Evolutionary conservation across 352 stramenopile species (phyloP), one percentile per base, ranked within the genome.

Genomic region (Phytophthora vignae): DNA sequence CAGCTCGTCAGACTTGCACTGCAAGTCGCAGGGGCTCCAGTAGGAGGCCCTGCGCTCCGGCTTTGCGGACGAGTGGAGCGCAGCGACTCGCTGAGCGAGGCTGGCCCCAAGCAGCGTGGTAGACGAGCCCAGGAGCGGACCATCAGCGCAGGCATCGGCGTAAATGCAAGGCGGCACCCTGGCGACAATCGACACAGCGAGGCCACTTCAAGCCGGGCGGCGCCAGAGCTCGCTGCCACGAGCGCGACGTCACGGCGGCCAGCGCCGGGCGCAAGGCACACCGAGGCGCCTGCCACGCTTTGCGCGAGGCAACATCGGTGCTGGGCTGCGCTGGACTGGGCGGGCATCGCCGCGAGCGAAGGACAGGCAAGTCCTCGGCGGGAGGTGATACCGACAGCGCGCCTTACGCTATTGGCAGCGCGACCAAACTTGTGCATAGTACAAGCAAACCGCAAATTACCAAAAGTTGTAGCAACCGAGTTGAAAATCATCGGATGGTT

Each of bases 211-310:
- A 72, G 55, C 19, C 29, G 53, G 54, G 55, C 62, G 9, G 14
- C 61, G 49, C 25, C 46, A 68, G 59, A 54, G 52, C 52, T 46
- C 40, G 29, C 33, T 36, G 60, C 59, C 59, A 73, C 67, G 67
- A 60, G 53, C n/a, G 60, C 67, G 53, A 64, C 67, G 67, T 73
- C 67, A 73, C 50, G 25, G 6, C 49, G 58, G 55, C 42, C 65
- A 68, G 50, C 65, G 52, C 17, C 54, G 21, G 55, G 46, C 25
- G 17, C 46, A 0, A 27, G n/a, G n/a, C 46, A n/a, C 40, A 48
- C 40, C 40, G 40, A 48, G 40, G 1, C 40, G 36, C 36, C 36
- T 44, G 36, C 36, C 27, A 7, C 27, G 27, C 27, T 31, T 31
- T 31, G 27, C 27, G 4, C 27, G 27, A 31, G 27, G 27, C 27